phyloP scores from a whole-genome alignment of 805 yeast genomes.

The Cyberlindnera euphorbiae region DNA sequence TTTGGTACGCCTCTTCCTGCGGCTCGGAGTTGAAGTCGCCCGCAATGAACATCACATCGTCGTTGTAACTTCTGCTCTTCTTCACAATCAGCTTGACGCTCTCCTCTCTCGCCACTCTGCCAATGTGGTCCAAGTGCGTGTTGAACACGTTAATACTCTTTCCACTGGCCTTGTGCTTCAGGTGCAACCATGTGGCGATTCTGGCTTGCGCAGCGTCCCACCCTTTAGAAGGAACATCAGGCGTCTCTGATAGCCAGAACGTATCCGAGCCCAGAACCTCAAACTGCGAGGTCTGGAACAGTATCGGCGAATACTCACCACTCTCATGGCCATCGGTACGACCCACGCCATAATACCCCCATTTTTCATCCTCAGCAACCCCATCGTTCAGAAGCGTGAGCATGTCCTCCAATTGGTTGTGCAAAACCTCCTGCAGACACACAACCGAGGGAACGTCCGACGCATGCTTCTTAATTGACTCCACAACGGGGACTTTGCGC shows the following conservation, averaged over 20 bases:
- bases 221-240: conserved; percentile 46
- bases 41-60: conserved; percentile 39
- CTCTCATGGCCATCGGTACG: conserved; percentile 45
- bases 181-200: conserved; percentile 32
- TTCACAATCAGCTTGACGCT: conserved; percentile 41
- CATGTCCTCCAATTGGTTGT: conserved; percentile 43
- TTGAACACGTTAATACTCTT: conserved; percentile 32
- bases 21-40: conserved; percentile 57
- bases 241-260: conserved; percentile 52
- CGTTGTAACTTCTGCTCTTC: conserved; percentile 29
- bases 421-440: conserved; percentile 44
- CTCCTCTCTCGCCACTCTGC: conserved; percentile 40
- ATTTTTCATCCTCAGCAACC: conserved; percentile 22
- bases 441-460: conserved; percentile 35
- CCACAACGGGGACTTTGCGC: conserved; percentile 34
- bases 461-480: conserved; percentile 37
- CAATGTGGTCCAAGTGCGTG: conserved; percentile 48
- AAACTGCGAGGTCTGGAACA: conserved; percentile 36
- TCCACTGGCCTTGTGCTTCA: conserved; percentile 23
- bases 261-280: conserved; percentile 36
- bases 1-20: conserved; percentile 37
- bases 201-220: conserved; percentile 45
- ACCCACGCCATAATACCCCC: conserved; percentile 47
- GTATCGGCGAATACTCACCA: conserved; percentile 50
- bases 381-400: conserved; percentile 28